A percentile compares a stretch with the other conserved stretches of the same genome.
Evolutionary conservation across 192 early-diverging fungal species (phyloP).

Genomic region (Pilaira anomala): DNA sequence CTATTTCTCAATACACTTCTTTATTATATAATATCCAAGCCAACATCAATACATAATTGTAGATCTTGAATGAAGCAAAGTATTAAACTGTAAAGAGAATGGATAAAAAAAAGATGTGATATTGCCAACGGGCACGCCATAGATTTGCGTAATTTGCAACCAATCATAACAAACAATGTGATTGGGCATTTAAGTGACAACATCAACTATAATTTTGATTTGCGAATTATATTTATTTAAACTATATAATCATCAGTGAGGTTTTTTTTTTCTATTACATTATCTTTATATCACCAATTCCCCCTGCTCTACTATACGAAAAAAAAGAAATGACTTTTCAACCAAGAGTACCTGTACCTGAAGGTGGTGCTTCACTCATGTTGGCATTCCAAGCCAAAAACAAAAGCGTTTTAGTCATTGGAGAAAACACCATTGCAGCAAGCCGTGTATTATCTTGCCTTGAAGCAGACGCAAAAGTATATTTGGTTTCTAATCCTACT

Average conservation of each 20-base stretch:
- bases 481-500: conserved; percentile 44
- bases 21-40: too few relatives aligned
- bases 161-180: conserved; percentile 15
- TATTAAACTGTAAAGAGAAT: too few relatives aligned
- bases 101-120: neutral
- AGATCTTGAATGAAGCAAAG: too few relatives aligned
- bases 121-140: conserved; percentile 11
- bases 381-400: conserved; percentile 53
- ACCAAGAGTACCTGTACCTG: conserved; percentile 22
- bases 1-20: too few relatives aligned
- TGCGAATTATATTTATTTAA: conserved; percentile 6
- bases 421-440: conserved; percentile 60
- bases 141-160: conserved; percentile 12
- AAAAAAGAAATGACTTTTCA: conserved; percentile 7
- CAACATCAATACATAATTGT: too few relatives aligned
- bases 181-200: conserved; percentile 5
- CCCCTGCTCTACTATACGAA: neutral
- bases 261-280: neutral
- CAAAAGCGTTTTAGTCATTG: conserved; percentile 65
- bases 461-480: conserved; percentile 66
- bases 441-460: conserved; percentile 65
- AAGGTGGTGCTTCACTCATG: conserved; percentile 51
- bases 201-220: conserved; percentile 25
- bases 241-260: conserved; percentile 67
- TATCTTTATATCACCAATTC: conserved; percentile 46